Evolutionary conservation across 2,329 filamentous ascomycete species (phyloP).

Genomic region (Clarireedia homoeocarpa): DNA sequence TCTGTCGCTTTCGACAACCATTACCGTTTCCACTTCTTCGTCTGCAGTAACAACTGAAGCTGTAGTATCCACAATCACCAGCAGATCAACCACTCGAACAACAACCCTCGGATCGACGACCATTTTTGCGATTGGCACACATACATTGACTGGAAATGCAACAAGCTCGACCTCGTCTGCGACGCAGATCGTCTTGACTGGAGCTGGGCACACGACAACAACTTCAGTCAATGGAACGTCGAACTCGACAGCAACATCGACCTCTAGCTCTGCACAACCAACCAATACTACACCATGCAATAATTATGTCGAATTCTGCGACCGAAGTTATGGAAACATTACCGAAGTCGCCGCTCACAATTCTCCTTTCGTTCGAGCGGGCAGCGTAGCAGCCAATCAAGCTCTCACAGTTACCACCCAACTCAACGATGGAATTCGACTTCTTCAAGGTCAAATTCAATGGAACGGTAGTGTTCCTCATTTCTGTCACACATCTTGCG

Average conservation of each 20-base stretch:
- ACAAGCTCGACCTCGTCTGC: conserved; percentile 24
- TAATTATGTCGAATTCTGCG: conserved; percentile 68
- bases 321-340: conserved; percentile 71
- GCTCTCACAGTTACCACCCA: conserved; percentile 58
- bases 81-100: conserved; percentile 17
- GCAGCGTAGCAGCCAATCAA: conserved; percentile 73
- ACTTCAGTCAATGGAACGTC: conserved; percentile 39
- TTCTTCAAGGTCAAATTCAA: conserved; percentile 57
- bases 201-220: conserved; percentile 23
- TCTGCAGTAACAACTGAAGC: conserved; percentile 23
- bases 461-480: conserved; percentile 55
- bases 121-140: conserved; percentile 18
- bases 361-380: conserved; percentile 63
- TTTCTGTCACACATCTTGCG: conserved; percentile 81
- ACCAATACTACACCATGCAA: conserved; percentile 77
- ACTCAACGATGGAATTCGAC: conserved; percentile 67
- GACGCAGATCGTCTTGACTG: conserved; percentile 32
- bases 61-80: conserved; percentile 22
- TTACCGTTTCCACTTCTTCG: conserved; percentile 19
- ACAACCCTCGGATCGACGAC: conserved; percentile 25
- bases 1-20: conserved; percentile 31
- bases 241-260: conserved; percentile 39
- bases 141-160: conserved; percentile 15
- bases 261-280: conserved; percentile 36
- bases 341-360: conserved; percentile 75